Conservation (phyloP, 371 early-diverging fungal genomes). For the Rhizopus sp. region DNA sequence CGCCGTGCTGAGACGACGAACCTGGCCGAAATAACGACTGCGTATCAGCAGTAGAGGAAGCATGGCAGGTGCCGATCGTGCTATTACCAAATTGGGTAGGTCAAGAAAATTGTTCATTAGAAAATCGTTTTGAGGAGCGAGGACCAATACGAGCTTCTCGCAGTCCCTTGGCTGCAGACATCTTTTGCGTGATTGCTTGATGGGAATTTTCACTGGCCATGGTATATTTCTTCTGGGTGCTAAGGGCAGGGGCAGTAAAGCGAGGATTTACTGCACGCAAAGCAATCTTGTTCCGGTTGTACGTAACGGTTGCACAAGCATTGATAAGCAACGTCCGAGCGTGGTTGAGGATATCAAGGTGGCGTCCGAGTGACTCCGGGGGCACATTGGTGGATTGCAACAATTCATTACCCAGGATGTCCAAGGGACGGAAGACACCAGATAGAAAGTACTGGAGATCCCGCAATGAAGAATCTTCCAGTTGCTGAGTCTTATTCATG, state of each 20-base stretch:
- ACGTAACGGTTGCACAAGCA: conserved; percentile 3
- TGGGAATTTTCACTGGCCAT: conserved; percentile 13
- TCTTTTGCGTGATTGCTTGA: conserved; percentile 8
- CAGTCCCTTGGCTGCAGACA: conserved; percentile 1
- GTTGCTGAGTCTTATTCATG: conserved; percentile 9
- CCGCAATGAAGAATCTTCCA: neutral
- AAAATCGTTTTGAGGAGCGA: neutral
- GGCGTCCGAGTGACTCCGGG: too few species aligned
- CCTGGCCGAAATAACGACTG: conserved; percentile 20
- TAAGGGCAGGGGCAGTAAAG: neutral
- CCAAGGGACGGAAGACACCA: conserved; percentile 16
- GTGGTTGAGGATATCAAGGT: too few species aligned
- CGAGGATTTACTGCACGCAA: conserved; percentile 10
- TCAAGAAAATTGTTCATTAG: neutral
- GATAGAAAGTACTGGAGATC: conserved; percentile 19
- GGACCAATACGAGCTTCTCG: conserved; percentile 5
- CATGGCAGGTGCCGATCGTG: too few species aligned
- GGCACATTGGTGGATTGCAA: conserved; percentile 2
- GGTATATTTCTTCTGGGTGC: neutral
- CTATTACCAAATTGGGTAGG: neutral
- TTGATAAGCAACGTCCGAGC: too few species aligned
- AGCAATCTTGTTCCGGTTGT: conserved; percentile 6
- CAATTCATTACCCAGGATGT: conserved; percentile 4
- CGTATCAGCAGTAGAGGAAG: neutral
- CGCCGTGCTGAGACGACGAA: conserved; percentile 22